Base-by-base conservation (phyloP, 2,329 filamentous ascomycete species). In the Coleophoma eucalyptorum region DNA sequence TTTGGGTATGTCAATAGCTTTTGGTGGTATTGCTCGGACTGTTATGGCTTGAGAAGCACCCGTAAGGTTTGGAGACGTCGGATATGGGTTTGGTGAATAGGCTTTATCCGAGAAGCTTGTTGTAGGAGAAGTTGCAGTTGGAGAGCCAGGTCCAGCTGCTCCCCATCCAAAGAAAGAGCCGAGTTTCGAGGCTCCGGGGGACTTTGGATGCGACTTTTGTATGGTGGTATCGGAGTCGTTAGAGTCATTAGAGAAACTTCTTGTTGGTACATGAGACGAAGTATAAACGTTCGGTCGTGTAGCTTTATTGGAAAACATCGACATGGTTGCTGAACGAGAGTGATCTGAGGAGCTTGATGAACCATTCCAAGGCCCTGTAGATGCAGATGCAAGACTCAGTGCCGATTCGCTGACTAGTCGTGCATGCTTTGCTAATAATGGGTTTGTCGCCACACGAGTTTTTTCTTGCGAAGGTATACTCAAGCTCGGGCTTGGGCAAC, bases 101-200 rank as follows among this genome's bases (percentile, higher is more conserved):
- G 79, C 79, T 37, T 72, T 74, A 11, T 66, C 63, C n/a, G 83
- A 86, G 60, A 85, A 83, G 42, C 81, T 80, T 19, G 82, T 85
- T 43, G 78, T 80, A 15, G 80, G 79, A 10, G 79, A 82, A 15
- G 76, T 75, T 50, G 79, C 77, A 3, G 77, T 76, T 43, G 75
- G 26, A 26, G 26, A 26, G 10, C 26, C 26, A 26, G 26, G 26
- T 26, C 26, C 71, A 26, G 73, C 69, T 19, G 74, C 76, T 52
- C 82, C 84, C 80, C 84, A 86, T 53, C 82, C 80, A 60, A 88
- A 88, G 67, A 87, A 84, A 13, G 80, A 83, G 42, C 79, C 80
- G 60, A 87, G 77, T 51, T 80, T 83, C 50, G 63, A 63, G 12
- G 52, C 54, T 15, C 74, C 74, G 16, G 78, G 76, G 2, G 77